Percentiles rank a stretch among this genome's conserved stretches.
Conservation (phyloP, 2,329 filamentous ascomycete genomes). For the Boeremia exigua region DNA sequence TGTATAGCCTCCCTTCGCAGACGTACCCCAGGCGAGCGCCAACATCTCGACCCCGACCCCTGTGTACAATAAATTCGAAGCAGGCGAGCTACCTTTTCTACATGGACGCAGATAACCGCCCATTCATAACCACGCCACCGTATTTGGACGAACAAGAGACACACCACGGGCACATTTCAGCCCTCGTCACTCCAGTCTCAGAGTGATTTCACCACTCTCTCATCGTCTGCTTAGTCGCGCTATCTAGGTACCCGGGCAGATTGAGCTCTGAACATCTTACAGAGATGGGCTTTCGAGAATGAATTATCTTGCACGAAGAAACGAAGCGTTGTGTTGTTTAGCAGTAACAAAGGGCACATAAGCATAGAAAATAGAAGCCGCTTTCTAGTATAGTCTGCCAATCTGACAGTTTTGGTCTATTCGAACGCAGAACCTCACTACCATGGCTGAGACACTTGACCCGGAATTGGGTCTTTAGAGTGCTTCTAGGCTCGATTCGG, state of each 20-base stretch:
- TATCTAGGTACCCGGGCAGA: too few species aligned
- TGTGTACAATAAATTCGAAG: neutral
- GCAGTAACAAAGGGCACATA: neutral
- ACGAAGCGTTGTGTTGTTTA: neutral
- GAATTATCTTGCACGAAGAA: neutral
- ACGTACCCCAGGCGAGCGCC: neutral
- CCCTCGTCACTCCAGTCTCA: neutral
- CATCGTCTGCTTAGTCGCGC: neutral
- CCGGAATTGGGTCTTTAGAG: neutral
- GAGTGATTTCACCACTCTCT: neutral
- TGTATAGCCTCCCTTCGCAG: neutral
- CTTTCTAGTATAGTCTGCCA: neutral
- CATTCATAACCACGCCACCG: constrained; percentile 13
- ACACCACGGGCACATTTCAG: neutral
- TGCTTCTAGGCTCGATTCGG: neutral
- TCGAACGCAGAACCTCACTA: neutral
- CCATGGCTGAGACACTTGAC: neutral
- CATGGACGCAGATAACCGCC: constrained; percentile 9
- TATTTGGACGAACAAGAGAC: neutral
- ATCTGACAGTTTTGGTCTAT: neutral
- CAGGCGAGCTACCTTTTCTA: constrained; percentile 11
- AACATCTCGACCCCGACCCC: neutral
- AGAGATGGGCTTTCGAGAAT: neutral
- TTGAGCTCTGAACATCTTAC: too few species aligned
- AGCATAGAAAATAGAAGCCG: neutral